Evolutionary conservation across 352 stramenopile genomes (phyloP), one percentile per base, ranked within the genome.

Genomic region (Globisporangium camurandrum): DNA sequence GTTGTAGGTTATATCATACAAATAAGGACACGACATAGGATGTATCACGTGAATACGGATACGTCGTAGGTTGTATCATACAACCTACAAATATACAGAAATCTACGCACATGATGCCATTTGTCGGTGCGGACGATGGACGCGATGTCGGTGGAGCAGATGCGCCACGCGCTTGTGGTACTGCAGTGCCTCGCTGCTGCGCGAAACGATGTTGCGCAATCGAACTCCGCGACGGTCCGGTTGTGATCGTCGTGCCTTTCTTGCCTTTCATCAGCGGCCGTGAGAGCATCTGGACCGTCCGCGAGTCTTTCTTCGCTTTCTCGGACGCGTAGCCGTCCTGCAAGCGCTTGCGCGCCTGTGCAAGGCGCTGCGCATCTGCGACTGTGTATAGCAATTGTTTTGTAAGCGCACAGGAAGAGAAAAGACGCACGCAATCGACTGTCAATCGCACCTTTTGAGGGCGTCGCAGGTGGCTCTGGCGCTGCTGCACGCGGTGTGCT

Each of bases 291-390:
- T 90, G 78, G 7, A 91, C 71, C 0, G 76, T 88, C 31, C 83
- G 68, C 12, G 78, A 79, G 46, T 88, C 77, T 46, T 66, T 68
- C 52, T 88, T 84, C 40, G 76, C 76, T 41, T 71, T 75, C 46
- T 92, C 75, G 20, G 48, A 70, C 12, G 80, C 83, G 42, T 94
- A 94, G 8, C 73, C 69, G 43, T 87, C 62, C 54, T 91, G 75
- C n/a, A 94, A 49, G 2, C 70, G 71, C 56, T 86, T 85, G 36
- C 81, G 64, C 9, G 81, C 80, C 39, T 67, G 77, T 52, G 89
- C 82, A n/a, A 84, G 67, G 6, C 66, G 69, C 51, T 74, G 71
- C 31, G 68, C 53, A 19, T 86, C 60, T 1, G 51, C 54, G 43
- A 41, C 44, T 67, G 61, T 51, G 27, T 27, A 40, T 17, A 24